Percentiles rank a stretch among this genome's conserved stretches.
Conservation (phyloP, 1,139 yeast species). For the Taphrina flavorubra region DNA sequence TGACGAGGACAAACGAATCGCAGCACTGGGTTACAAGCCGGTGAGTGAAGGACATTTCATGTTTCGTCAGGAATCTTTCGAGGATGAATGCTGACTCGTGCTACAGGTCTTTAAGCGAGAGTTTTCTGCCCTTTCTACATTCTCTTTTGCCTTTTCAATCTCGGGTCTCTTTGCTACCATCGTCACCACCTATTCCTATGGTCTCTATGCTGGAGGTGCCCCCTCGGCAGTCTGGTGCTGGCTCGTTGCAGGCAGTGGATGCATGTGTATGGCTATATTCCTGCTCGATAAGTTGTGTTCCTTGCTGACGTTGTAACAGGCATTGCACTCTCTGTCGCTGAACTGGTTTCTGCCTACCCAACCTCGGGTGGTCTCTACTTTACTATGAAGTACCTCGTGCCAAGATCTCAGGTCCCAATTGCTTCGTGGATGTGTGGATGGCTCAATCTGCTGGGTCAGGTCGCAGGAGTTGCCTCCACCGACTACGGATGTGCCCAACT, state of each 20-base stretch:
- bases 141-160: slow-evolving; percentile 63
- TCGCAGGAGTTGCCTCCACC: slow-evolving; percentile 56
- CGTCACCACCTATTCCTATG: slow-evolving; percentile 53
- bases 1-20: slow-evolving; percentile 46
- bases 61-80: no score
- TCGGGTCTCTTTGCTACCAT: slow-evolving; percentile 75
- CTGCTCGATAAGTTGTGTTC: neutral
- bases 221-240: slow-evolving; percentile 43
- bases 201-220: slow-evolving; percentile 42
- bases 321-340: slow-evolving; percentile 64
- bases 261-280: slow-evolving; percentile 58
- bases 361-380: slow-evolving; percentile 70
- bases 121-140: slow-evolving; percentile 65
- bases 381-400: slow-evolving; percentile 47
- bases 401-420: slow-evolving; percentile 51
- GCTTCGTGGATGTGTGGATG: slow-evolving; percentile 58
- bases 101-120: slow-evolving; percentile 74
- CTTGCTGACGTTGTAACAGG: neutral
- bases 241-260: slow-evolving; percentile 40
- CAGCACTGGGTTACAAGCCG: slow-evolving; percentile 68
- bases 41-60: slow-evolving; percentile 51
- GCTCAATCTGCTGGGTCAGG: slow-evolving; percentile 56
- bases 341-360: slow-evolving; percentile 69
- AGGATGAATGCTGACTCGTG: slow-evolving; percentile 45
- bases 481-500: slow-evolving; percentile 54